A percentile compares a stretch with the other conserved stretches of the same genome.
phyloP scores from a whole-genome alignment of 75 land plant genomes.

The Ceratopteris richardii region DNA sequence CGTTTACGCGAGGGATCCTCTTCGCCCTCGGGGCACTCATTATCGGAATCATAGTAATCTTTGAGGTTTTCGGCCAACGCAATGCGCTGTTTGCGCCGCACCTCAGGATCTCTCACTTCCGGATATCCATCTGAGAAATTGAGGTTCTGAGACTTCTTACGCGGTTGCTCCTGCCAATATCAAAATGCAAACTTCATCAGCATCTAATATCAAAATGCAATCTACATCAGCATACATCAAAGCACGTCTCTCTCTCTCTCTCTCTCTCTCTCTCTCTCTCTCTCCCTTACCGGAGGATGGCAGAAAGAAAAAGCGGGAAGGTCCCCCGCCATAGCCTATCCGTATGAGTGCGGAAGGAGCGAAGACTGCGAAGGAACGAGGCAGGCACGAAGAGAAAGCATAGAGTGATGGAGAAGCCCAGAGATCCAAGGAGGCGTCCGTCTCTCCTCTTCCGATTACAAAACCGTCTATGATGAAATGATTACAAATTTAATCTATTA shows the following conservation, averaged over 20 bases:
- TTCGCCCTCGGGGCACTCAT: no score
- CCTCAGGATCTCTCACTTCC: slow-evolving; percentile 19
- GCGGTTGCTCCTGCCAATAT: slow-evolving; percentile 27
- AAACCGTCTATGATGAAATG: no score
- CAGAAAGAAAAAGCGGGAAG: slow-evolving; percentile 31
- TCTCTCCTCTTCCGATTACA: no score
- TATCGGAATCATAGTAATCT: slow-evolving; percentile 16
- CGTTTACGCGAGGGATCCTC: slow-evolving; percentile 11
- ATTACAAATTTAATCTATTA: no score
- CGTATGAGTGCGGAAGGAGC: no score
- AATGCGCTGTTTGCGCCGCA: slow-evolving; percentile 10
- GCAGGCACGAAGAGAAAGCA: no score
- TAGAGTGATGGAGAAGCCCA: no score
- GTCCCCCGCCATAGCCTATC: slow-evolving; percentile 8
- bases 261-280: not conserved
- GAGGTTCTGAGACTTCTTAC: slow-evolving; percentile 26
- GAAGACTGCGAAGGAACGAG: no score
- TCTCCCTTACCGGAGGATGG: slow-evolving; percentile 26
- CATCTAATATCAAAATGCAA: not conserved
- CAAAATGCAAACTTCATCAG: no score
- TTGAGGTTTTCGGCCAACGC: slow-evolving; percentile 9
- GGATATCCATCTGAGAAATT: slow-evolving; percentile 35
- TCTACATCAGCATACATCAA: not conserved
- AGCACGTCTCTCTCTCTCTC: not conserved
- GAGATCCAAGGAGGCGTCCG: no score